These are phyloP conservation scores for Straminergon stramineum DNA, from an alignment of 225 moss, liverwort and hornwort genomes.

Conservation along the genomic window DNA sequence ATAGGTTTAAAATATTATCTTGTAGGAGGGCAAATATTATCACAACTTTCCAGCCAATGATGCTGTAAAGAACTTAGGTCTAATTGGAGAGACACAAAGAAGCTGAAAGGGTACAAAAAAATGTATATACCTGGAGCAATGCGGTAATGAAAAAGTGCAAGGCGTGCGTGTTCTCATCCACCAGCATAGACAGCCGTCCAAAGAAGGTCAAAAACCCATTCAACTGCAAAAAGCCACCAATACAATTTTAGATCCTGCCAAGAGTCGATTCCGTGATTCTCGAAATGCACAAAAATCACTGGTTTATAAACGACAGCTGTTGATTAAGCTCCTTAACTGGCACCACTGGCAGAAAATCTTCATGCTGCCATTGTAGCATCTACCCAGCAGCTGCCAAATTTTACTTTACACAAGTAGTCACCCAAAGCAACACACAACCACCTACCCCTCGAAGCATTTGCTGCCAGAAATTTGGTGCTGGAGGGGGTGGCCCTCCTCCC, in stretches of 20 bases:
- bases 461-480: slow-evolving; percentile 79
- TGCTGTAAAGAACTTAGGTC: background rate
- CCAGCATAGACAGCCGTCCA: slow-evolving; percentile 87
- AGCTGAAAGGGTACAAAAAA: background rate
- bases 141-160: slow-evolving; percentile 97
- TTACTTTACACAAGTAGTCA: slow-evolving; percentile 10
- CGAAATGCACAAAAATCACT: background rate
- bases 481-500: slow-evolving; percentile 75
- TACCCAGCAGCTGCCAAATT: slow-evolving; percentile 21
- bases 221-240: slow-evolving; percentile 42
- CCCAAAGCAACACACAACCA: slow-evolving; percentile 22
- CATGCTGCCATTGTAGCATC: slow-evolving; percentile 12
- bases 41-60: background rate
- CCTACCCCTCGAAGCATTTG: slow-evolving; percentile 92
- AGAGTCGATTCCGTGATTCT: background rate
- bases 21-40: background rate
- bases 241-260: background rate
- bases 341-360: slow-evolving; percentile 26
- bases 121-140: slow-evolving; percentile 64
- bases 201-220: slow-evolving; percentile 83
- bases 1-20: background rate
- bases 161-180: slow-evolving; percentile 97
- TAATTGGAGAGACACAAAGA: background rate
- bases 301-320: background rate
- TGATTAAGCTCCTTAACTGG: slow-evolving; percentile 31